These are phyloP conservation scores for Ammopiptanthus mongolicus DNA, from an alignment of 306 rosid genomes.

Conservation along the genomic window DNA sequence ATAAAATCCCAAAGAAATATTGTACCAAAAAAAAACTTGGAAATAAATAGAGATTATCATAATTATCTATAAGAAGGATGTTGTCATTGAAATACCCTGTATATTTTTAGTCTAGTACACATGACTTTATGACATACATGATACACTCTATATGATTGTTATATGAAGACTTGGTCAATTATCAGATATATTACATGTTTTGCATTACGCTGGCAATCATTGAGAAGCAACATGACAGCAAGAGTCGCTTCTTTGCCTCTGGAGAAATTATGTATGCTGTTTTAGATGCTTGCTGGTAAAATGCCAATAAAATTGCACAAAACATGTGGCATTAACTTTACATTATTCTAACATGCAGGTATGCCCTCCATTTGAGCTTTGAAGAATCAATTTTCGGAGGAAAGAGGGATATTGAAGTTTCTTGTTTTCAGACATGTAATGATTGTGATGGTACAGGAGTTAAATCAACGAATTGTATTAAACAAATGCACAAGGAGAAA, in stretches of 20 bases:
- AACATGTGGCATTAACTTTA: background rate
- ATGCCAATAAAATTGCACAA: background rate
- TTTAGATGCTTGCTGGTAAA: background rate
- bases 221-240: background rate
- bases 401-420: conserved; percentile 60
- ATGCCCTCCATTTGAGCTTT: conserved; percentile 76
- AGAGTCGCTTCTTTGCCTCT: background rate
- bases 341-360: conserved; percentile 37
- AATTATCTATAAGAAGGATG: background rate
- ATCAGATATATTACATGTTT: background rate
- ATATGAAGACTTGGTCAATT: background rate
- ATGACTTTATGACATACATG: background rate
- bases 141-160: background rate
- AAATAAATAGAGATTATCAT: background rate
- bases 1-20: too few species aligned
- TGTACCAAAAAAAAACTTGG: background rate
- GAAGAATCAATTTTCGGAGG: conserved; percentile 91
- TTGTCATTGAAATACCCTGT: background rate
- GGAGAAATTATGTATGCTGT: background rate
- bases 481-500: conserved; percentile 61
- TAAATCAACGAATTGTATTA: conserved; percentile 56
- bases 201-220: background rate
- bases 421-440: conserved; percentile 62
- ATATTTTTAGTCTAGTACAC: background rate
- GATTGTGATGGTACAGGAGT: conserved; percentile 84